Base-by-base conservation (phyloP, 1,139 yeast species). In the Blastobotrys ciferrii region DNA sequence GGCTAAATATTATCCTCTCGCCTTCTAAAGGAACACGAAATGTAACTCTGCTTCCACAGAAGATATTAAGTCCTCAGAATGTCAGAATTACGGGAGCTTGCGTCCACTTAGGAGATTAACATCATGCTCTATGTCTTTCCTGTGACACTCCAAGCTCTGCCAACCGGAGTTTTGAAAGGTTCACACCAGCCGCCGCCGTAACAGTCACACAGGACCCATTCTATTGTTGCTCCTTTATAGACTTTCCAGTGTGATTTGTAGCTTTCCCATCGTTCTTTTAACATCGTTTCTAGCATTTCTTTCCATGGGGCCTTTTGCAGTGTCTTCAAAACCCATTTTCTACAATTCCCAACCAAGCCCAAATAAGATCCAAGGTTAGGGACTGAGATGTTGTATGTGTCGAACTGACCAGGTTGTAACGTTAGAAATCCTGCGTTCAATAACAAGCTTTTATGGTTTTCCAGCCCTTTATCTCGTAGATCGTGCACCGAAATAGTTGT, bases 131-230 rank as follows among this genome's bases (percentile, higher is more conserved):
- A 47, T 38, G 38, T 50, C 51, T 72, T 70, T 1, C 76, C 76
- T 1, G 87, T 81, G 42, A 81, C 65, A 60, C 77, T 76, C 82
- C 87, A 82, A 0, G 87, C 87, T 45, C 81, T 66, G 0, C 91
- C 91, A 1, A 80, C 83, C 0, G 88, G 87, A 0, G 91, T 82
- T 40, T 73, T 72, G 58, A 82, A 82, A 4, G 81, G 82, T 58
- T 84, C 92, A 2, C 81, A 64, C 38, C 77, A 69, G 0, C 94
- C 94, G n/a, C 79, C 73, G 0, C 94, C 94, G 48, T 78, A 71
- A 42, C 82, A 75, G 54, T 81, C 84, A 19, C 84, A 82, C 42
- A 86, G 60, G 0, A 78, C 68, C 89, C 89, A 85, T 45, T 74
- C 71, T 32, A 85, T 64, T 49, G 74, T 77, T 43, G 78, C 69